These are phyloP conservation scores for Psilocybe cyanescens DNA, from an alignment of 768 basidiomycete species.

Conservation along the genomic window DNA sequence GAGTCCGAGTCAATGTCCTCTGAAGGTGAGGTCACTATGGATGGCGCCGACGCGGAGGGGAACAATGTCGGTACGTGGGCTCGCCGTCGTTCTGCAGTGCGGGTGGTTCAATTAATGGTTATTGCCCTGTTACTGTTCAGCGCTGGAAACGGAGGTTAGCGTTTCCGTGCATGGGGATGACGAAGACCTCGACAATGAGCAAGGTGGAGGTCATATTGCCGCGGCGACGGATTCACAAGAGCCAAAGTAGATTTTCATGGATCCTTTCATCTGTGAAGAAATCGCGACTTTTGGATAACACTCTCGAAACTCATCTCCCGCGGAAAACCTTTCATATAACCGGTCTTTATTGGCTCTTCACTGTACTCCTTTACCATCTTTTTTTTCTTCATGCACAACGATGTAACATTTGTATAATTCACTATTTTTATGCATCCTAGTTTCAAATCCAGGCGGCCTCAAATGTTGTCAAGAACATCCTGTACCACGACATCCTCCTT, in stretches of 20 bases:
- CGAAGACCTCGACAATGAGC: slow-evolving; percentile 16
- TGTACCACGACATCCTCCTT: slow-evolving; percentile 45
- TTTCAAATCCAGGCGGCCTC: slow-evolving; percentile 1
- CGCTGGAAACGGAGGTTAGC: slow-evolving; percentile 23
- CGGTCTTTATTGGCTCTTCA: slow-evolving; percentile 3
- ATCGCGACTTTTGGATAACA: background rate
- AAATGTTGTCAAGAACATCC: slow-evolving; percentile 38
- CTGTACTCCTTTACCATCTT: slow-evolving; percentile 1
- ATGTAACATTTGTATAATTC: slow-evolving; percentile 23
- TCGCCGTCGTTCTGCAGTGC: slow-evolving; percentile 6
- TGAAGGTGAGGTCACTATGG: slow-evolving; percentile 21
- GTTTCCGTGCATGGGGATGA: slow-evolving; percentile 27
- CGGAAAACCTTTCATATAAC: background rate
- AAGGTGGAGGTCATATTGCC: slow-evolving; percentile 18
- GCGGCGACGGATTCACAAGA: slow-evolving; percentile 10
- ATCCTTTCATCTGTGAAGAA: background rate
- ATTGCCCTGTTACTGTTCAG: slow-evolving; percentile 24
- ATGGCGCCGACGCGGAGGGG: slow-evolving; percentile 18
- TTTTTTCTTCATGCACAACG: slow-evolving; percentile 1
- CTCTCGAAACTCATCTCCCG: background rate
- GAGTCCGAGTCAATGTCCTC: slow-evolving; percentile 35
- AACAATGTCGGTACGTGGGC: slow-evolving; percentile 9
- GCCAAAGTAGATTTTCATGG: slow-evolving; percentile 17
- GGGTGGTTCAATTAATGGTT: slow-evolving; percentile 18
- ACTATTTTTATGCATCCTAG: slow-evolving; percentile 8